Percentiles rank a stretch among this genome's conserved stretches.
phyloP scores from a whole-genome alignment of 2,329 filamentous ascomycete genomes.

The Botrytis paeoniae region DNA sequence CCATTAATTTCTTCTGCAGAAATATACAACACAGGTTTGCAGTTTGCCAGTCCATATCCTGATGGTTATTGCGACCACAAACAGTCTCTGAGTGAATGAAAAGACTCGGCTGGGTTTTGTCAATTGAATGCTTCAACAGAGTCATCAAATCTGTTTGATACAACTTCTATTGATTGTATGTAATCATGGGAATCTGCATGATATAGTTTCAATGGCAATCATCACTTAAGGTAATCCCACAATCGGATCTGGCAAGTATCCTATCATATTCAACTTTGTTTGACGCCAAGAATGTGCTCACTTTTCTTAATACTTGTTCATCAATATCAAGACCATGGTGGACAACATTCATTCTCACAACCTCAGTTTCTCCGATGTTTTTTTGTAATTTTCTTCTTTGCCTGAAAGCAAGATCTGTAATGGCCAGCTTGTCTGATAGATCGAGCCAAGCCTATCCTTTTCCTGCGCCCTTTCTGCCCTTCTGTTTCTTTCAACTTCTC shows the following conservation, averaged over 20 bases:
- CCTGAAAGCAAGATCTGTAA: neutral
- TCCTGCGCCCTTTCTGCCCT: neutral
- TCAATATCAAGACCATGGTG: neutral
- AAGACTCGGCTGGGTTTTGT: neutral
- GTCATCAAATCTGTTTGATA: neutral
- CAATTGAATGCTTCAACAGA: neutral
- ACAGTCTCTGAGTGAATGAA: neutral
- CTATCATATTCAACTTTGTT: neutral
- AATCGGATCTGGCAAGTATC: neutral
- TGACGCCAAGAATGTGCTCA: neutral
- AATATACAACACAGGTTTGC: neutral
- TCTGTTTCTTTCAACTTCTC: neutral
- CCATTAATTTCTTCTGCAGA: no score
- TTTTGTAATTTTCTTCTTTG: neutral
- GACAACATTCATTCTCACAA: neutral
- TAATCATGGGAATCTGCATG: neutral
- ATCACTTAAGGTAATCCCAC: neutral
- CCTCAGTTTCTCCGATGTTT: neutral
- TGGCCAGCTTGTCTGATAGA: no score
- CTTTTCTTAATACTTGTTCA: no score
- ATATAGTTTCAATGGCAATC: neutral
- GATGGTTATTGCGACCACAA: neutral
- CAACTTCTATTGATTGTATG: neutral
- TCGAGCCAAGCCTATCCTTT: no score
- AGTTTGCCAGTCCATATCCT: no score